Percentiles rank a stretch among this genome's conserved stretches.
Evolutionary conservation across 768 basidiomycete species (phyloP).

Genomic region (Suillus fuscotomentosus): DNA sequence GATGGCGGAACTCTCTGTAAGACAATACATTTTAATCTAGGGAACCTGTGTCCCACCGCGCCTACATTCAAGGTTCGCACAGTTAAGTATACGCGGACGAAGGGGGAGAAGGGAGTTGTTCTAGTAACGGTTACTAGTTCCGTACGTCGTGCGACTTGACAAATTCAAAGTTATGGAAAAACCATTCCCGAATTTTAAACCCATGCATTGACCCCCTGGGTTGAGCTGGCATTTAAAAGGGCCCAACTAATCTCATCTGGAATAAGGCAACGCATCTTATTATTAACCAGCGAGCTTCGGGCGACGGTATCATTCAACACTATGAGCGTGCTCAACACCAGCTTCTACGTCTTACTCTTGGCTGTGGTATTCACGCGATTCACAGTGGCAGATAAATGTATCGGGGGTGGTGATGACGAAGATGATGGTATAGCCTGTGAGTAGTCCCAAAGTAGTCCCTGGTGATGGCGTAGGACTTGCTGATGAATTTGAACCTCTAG

Average conservation of each 20-base stretch:
- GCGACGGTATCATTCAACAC: background rate
- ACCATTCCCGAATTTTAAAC: no score
- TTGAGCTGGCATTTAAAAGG: background rate
- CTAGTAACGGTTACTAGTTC: no score
- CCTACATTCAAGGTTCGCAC: no score
- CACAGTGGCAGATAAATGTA: background rate
- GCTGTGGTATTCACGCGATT: background rate
- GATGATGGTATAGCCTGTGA: background rate
- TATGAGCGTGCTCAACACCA: background rate
- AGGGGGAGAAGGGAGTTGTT: no score
- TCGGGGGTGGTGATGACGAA: background rate
- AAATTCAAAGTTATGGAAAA: no score
- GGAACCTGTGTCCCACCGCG: conserved; percentile 2
- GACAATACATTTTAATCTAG: no score
- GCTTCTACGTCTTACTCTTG: background rate
- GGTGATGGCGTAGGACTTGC: background rate
- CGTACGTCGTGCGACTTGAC: no score
- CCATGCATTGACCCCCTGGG: no score
- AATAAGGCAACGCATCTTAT: background rate
- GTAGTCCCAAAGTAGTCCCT: background rate
- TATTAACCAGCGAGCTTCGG: background rate
- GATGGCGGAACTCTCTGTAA: background rate
- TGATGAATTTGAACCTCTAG: background rate
- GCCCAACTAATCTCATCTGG: background rate
- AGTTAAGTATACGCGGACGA: no score